Base-by-base conservation (phyloP, 768 basidiomycete species). In the Lepiota venenata region DNA sequence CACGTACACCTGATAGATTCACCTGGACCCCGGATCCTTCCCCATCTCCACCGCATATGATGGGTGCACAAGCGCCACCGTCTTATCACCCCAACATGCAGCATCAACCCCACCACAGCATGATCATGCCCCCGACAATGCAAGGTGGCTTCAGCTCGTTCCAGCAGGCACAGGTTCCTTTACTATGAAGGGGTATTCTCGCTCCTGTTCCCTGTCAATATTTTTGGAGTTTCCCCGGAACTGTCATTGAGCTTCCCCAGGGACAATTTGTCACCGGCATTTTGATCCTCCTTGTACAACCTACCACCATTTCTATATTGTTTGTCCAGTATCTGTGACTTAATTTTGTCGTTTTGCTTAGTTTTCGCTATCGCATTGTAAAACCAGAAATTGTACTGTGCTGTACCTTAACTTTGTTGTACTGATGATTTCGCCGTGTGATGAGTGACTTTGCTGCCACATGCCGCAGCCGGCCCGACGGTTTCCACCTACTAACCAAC, bases 1-100 rank as follows among this genome's bases (percentile, higher is more conserved):
- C 37, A 49, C 54, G 18, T 43, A 21, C 46, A 51, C 16, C 36
- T 43, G 22, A 38, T 52, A 71, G 72, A 37, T 70, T 71, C 55
- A 68, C 66, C 4, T 74, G 71, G 72, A 41, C 53, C 8, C 70
- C 71, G 10, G 71, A 72, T 55, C 64, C 60, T 12, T 69, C 71
- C 15, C 69, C 69, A 8, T 71, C 70, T 11, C 71, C 71, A 35
- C 64, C 65, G 3, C 38, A 55, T 25, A 40, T 48, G 39, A 42
- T 48, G 46, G 47, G 53, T 14, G 39, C 42, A 2, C 46, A 48
- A n/a, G 38, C 46, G 15, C 40, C 50, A n/a, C 46, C 58, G 42
- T 56, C 62, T 38, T 59, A 56, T 41, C 53, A 48, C 22, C 53
- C 53, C 37, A 32, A 21, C 44, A 59, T 27, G 29, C 57, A 55